Evolutionary conservation across 2,329 filamentous ascomycete genomes (phyloP), one percentile per base, ranked within the genome.

Genomic region (Aureobasidium sp.): DNA sequence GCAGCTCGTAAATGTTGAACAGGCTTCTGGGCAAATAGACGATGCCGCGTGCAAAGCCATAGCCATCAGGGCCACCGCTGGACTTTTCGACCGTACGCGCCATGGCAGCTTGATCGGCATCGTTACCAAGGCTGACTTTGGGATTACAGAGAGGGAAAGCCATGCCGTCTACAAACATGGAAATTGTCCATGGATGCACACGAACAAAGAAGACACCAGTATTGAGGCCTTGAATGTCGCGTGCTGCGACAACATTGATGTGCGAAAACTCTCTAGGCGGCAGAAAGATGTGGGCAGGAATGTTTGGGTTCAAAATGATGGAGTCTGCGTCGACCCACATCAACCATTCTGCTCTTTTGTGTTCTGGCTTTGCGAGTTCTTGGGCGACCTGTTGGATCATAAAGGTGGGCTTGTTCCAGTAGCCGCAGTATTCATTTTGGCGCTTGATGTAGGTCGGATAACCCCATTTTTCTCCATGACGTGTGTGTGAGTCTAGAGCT

Each of bases 361-460:
- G 57, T 17, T 65, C 64, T 7, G 67, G 67, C 62, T 71, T 71
- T 33, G 64, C 63, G 49, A 73, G 49, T 48, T 73, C 71, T 33
- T 67, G 53, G 8, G 68, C 65, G 19, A 73, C 63, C 19, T 70
- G 59, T 2, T 60, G 53, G 48, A 69, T 64, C 24, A 71, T 47
- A 61, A 71, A 73, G 17, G 66, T 65, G 29, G 70, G 67, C 49
- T 74, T 74, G 63, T 74, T 75, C 68, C 72, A 71, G 54, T 69
- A 73, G 2, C 73, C 74, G 12, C 65, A 67, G 1, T 69, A 67
- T 5, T 60, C 40, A 19, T 60, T 48, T 22, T 60, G 19, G 22
- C 52, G 57, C 24, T 53, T 45, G 11, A 75, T 67, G 19, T 70
- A 68, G 5, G 73, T 65, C 14, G 70, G 69, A 22, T 72, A 73